Base-by-base conservation (phyloP, 2,329 filamentous ascomycete genomes). In the Nemania sp. region DNA sequence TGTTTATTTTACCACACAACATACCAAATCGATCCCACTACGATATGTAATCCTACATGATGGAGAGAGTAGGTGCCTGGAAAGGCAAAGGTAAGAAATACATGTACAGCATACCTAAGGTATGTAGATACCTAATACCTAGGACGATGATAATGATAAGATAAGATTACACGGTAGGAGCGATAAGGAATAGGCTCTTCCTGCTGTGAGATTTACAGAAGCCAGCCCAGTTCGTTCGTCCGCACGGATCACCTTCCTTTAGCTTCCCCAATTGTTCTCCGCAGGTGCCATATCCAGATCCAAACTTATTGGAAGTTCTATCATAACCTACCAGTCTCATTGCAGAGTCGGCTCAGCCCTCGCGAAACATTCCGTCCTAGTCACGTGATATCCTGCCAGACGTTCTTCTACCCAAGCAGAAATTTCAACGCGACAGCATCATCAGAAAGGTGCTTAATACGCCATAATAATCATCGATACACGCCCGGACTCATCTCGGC, bases 301-400 rank as follows among this genome's bases (percentile, higher is more conserved):
- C 41, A 52, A 51, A 67, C 13, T 62, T 38, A n/a, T n/a, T n/a
- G n/a, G n/a, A 20, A 64, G 55, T 60, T 64, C 60, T 32, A 60
- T 67, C 60, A 64, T 62, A n/a, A 58, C 43, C 43, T 13, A 51
- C 24, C 43, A 64, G 54, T 63, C 59, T 52, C 32, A 62, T 58
- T 26, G 45, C 47, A 47, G 57, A 62, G 51, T 47, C 38, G 27
- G 35, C 26, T 51, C 20, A 66, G 53, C 43, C 51, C 47, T 62
- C 32, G n/a, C 66, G 56, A 58, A 59, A 45, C 52, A 29, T 62
- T n/a, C 57, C n/a, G 41, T 26, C 20, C 38, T 11, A 66, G 73
- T 77, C 76, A 77, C 76, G 76, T 77, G 76, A 77, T 72, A 45
- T 61, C 13, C 63, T 51, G 43, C 57, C 72, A 74, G 64, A 71